Conservation (phyloP, 1,284 basidiomycete genomes). For the Boletus sp. region DNA sequence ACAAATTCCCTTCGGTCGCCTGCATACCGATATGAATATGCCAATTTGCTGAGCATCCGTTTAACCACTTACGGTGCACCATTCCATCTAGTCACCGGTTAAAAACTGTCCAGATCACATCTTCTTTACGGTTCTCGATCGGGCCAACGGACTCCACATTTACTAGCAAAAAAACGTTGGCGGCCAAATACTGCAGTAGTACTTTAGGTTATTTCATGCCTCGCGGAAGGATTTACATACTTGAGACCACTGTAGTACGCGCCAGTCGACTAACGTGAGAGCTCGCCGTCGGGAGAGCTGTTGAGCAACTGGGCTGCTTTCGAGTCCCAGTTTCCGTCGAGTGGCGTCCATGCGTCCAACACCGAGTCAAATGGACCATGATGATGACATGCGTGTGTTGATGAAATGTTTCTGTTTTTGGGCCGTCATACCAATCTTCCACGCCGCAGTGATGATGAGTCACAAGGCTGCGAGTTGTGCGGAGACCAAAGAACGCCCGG, state of each 20-base stretch:
- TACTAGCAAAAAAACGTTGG: not conserved
- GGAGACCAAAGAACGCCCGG: not conserved
- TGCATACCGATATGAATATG: not conserved
- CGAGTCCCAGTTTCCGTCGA: not conserved
- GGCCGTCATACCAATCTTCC: not conserved
- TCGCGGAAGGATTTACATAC: not conserved
- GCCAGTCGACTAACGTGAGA: not conserved
- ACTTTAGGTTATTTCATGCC: not conserved
- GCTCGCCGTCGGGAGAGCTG: not conserved
- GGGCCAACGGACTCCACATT: not conserved
- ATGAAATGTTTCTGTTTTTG: too few species aligned
- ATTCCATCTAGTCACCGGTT: not conserved
- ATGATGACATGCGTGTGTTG: too few species aligned
- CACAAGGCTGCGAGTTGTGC: not conserved
- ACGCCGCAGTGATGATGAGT: not conserved
- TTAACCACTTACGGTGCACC: not conserved
- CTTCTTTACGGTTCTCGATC: not conserved
- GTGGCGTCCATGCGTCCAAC: not conserved
- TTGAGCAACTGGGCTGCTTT: not conserved
- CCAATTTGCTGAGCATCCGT: not conserved
- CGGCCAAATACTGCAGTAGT: not conserved
- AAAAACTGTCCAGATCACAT: not conserved
- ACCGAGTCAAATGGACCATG: not conserved
- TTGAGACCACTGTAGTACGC: not conserved
- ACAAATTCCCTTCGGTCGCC: slow-evolving; percentile 8